A percentile compares a stretch with the other conserved stretches of the same genome.
Evolutionary conservation across 306 rosid species (phyloP).

Genomic region (Cucurbita argyrosperma): DNA sequence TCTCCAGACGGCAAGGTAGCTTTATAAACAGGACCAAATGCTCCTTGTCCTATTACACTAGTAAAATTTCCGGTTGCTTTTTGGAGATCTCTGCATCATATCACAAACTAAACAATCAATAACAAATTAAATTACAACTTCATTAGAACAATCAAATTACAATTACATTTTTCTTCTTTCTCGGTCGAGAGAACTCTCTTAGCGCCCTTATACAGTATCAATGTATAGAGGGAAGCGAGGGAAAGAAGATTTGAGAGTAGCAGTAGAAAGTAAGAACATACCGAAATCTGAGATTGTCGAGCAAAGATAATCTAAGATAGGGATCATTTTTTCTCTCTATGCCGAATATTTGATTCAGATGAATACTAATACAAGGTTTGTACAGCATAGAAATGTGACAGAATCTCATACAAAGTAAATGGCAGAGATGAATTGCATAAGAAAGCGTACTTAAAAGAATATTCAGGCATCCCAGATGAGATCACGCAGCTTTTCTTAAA

Average conservation of each 20-base stretch:
- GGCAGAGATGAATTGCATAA: not conserved
- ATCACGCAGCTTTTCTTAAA: conserved; percentile 59
- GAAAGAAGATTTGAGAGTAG: not conserved
- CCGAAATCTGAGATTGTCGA: not conserved
- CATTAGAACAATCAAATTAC: not conserved
- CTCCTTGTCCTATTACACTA: conserved; percentile 88
- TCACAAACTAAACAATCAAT: not conserved
- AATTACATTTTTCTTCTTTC: not conserved
- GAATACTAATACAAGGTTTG: not conserved
- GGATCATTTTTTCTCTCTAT: not conserved
- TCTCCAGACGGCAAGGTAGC: conserved; percentile 89
- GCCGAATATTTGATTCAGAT: not conserved
- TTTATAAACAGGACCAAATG: conserved; percentile 94
- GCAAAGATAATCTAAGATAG: not conserved
- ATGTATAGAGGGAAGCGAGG: not conserved
- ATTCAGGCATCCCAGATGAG: conserved; percentile 88
- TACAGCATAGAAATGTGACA: not conserved
- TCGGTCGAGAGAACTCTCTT: not conserved
- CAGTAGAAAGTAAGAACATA: not conserved
- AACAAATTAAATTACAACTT: not conserved
- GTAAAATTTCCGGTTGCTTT: conserved; percentile 84
- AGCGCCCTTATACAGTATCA: not conserved
- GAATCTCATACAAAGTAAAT: not conserved
- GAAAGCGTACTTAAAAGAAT: conserved; percentile 59
- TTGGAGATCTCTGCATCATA: conserved; percentile 61